Evolutionary conservation across 2,329 filamentous ascomycete genomes (phyloP).

Genomic region (Colletotrichum sp.): DNA sequence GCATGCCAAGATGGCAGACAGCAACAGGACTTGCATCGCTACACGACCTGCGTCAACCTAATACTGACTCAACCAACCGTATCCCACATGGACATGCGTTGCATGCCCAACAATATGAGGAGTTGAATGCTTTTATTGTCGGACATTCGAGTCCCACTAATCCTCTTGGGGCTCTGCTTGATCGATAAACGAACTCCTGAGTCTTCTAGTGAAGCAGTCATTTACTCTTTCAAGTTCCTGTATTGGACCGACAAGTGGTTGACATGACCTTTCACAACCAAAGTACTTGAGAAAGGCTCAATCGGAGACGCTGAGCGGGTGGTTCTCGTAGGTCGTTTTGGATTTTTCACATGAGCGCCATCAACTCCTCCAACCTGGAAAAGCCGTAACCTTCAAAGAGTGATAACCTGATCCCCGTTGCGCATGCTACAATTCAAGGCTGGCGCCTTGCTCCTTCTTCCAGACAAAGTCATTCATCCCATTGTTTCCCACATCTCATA

Average conservation of each 20-base stretch:
- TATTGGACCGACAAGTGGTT: background rate
- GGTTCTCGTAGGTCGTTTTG: background rate
- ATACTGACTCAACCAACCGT: background rate
- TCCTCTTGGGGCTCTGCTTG: background rate
- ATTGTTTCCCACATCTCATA: background rate
- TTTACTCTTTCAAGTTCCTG: background rate
- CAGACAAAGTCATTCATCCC: background rate
- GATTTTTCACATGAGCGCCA: background rate
- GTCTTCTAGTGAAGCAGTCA: background rate
- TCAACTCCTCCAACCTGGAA: background rate
- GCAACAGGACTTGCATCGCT: background rate
- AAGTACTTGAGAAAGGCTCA: background rate
- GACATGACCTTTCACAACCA: background rate
- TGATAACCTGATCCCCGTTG: background rate
- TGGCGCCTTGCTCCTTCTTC: background rate
- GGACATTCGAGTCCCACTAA: background rate
- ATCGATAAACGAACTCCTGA: background rate
- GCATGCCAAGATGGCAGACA: constrained; percentile 4
- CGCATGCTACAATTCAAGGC: background rate
- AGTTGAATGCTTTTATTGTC: background rate
- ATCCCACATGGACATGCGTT: background rate
- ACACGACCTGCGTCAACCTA: background rate
- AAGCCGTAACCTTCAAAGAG: background rate
- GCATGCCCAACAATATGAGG: background rate
- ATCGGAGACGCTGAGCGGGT: background rate